Evolutionary conservation across 441 rosid species (phyloP).

Genomic region (Adansonia rubrostipa): DNA sequence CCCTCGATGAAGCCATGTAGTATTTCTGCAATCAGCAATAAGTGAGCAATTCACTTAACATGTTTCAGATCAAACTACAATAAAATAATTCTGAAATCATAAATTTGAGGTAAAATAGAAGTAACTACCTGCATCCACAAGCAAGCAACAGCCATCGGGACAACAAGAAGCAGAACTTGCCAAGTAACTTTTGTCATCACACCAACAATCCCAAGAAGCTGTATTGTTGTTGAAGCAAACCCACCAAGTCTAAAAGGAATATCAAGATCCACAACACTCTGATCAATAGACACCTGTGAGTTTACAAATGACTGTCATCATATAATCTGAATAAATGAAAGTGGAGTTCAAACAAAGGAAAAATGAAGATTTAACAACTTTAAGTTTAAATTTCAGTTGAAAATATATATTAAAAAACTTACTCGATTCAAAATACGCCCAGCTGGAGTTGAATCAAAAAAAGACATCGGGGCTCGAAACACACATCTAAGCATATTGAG

Average conservation of each 20-base stretch:
- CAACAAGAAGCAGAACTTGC: conserved; percentile 97
- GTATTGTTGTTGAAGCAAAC: conserved; percentile 98
- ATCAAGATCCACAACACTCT: conserved; percentile 99
- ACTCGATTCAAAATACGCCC: conserved; percentile 98
- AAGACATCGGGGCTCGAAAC: conserved; percentile 96
- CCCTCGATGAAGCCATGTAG: conserved; percentile 99
- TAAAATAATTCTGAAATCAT: background rate
- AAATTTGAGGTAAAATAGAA: conserved; percentile 15
- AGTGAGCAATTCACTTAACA: conserved; percentile 2
- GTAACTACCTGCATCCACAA: conserved; percentile 96
- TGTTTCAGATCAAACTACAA: background rate
- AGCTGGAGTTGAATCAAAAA: conserved; percentile 99
- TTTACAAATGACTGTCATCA: conserved; percentile 23
- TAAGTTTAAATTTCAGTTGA: background rate
- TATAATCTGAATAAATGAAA: conserved; percentile 20
- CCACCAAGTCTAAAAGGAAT: conserved; percentile 99
- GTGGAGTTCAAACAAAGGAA: background rate
- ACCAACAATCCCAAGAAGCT: conserved; percentile 91
- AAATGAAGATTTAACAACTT: conserved; percentile 4
- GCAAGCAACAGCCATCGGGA: conserved; percentile 98
- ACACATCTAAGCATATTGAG: conserved; percentile 92
- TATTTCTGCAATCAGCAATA: conserved; percentile 70
- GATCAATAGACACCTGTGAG: conserved; percentile 94
- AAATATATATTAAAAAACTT: conserved; percentile 28
- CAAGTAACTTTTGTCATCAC: conserved; percentile 98